Percentiles rank a stretch among this genome's conserved stretches.
phyloP scores from a whole-genome alignment of 139 green algal genomes.

The Chlorella sp. region DNA sequence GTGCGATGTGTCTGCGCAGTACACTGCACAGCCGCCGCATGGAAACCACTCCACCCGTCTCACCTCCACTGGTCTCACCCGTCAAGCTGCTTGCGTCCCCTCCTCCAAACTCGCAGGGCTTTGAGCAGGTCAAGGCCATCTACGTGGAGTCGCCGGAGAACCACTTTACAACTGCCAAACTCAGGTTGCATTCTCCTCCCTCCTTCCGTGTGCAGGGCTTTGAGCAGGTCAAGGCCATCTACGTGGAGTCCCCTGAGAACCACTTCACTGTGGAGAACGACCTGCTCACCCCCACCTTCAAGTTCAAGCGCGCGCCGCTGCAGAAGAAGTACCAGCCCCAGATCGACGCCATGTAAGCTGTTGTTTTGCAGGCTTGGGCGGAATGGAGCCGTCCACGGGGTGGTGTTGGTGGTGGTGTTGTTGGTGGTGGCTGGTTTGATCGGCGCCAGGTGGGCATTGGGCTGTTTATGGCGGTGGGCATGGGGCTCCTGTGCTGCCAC shows the following conservation, averaged over 20 bases:
- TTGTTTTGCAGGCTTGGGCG: no score
- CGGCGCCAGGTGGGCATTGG: no score
- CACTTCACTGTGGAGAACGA: slow-evolving; percentile 79
- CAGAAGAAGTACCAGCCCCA: slow-evolving; percentile 71
- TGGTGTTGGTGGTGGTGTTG: no score
- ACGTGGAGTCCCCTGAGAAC: slow-evolving; percentile 52
- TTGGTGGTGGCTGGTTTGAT: no score
- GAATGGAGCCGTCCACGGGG: no score
- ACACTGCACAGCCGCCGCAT: no score
- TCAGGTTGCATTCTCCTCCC: background rate
- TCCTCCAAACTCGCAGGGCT: background rate
- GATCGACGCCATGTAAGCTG: slow-evolving; percentile 69
- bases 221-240: slow-evolving; percentile 74
- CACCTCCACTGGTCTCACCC: no score
- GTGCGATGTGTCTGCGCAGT: no score
- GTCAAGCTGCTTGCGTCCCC: no score
- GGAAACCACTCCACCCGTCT: no score
- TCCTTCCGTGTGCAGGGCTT: slow-evolving; percentile 53
- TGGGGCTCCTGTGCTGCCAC: no score
- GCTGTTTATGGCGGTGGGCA: no score
- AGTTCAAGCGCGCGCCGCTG: slow-evolving; percentile 88
- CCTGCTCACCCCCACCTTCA: slow-evolving; percentile 86
- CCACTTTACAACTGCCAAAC: background rate
- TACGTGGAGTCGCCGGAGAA: background rate
- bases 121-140: background rate